Base-by-base conservation (phyloP, 768 basidiomycete genomes). In the Crucibulum laeve region DNA sequence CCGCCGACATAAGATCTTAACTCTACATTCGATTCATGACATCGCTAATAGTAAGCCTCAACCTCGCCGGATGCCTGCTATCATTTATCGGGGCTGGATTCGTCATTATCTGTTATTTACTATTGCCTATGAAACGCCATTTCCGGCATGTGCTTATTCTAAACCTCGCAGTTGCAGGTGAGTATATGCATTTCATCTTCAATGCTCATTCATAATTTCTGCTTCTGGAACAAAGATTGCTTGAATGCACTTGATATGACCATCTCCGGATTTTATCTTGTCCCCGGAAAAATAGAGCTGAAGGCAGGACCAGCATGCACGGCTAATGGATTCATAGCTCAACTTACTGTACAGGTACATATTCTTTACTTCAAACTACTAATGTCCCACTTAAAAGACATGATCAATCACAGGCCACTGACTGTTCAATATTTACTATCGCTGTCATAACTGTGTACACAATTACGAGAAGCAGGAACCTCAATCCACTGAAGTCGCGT, bases 111-210 rank as follows among this genome's bases (percentile, higher is more conserved):
- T 50, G 48, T 25, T 52, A 52, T 26, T 38, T 46, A 5, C 38
- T 46, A 15, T 28, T 48, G 2, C 50, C 47, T 5, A 28, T 46
- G 14, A 40, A 39, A 8, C 23, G 35, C 8, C 51, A 52, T 26
- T 52, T 52, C 23, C 44, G 51, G 14, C 51, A 52, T 33, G 38
- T 47, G 18, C 33, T 52, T 8, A 52, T 52, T 24, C 19, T 52
- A 11, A 52, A 52, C 25, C 43, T 52, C 6, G 49, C 42, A 0
- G 33, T 45, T 4, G 40, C 51, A 35, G 49, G 51, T 52, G 21
- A 25, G 43, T 40, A 25, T n/a, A 11, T 24, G n/a, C 43, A 23
- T 5, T 18, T 15, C 4, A 14, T 23, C 21, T 28, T 22, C 10
- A 25, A 5, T 17, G 23, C 1, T 10, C 18, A 18, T 15, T 19